A percentile compares a stretch with the other conserved stretches of the same genome.
phyloP scores from a whole-genome alignment of 352 stramenopile species.

The Globisporangium orthogonon region DNA sequence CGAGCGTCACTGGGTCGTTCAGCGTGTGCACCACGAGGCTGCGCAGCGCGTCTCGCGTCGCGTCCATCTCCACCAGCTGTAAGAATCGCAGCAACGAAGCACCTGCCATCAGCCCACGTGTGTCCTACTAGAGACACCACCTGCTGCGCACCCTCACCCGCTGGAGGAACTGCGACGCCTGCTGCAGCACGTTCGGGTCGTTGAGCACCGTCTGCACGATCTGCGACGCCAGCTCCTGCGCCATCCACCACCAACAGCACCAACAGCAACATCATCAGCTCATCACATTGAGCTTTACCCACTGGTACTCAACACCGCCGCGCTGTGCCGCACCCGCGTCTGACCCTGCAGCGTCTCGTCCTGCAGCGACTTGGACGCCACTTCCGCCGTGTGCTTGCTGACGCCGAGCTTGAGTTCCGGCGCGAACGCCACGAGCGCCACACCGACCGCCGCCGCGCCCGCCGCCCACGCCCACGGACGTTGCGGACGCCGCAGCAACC shows the following conservation, averaged over 20 bases:
- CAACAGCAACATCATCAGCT: not conserved
- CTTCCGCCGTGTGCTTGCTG: constrained; percentile 79
- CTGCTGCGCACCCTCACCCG: constrained; percentile 21
- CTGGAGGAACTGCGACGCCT: constrained; percentile 71
- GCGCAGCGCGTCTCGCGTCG: constrained; percentile 45
- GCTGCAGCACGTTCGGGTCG: constrained; percentile 76
- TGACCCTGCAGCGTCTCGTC: constrained; percentile 75
- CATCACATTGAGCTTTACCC: too few species aligned
- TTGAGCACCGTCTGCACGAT: constrained; percentile 86
- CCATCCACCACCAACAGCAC: not conserved
- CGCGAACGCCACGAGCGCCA: constrained; percentile 63
- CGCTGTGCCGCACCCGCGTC: constrained; percentile 29
- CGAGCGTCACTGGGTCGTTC: constrained; percentile 50
- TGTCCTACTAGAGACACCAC: not conserved
- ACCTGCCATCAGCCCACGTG: not conserved
- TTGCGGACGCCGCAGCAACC: constrained; percentile 39
- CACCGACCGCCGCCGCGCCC: constrained; percentile 24
- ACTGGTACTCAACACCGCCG: too few species aligned
- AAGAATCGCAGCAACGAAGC: constrained; percentile 10
- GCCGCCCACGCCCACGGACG: constrained; percentile 54
- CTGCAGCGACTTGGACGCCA: constrained; percentile 75
- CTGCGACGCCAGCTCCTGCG: constrained; percentile 61
- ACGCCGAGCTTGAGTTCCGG: constrained; percentile 74
- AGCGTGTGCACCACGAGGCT: constrained; percentile 49
- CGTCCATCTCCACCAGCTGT: constrained; percentile 66